Evolutionary conservation across 805 yeast genomes (phyloP), one percentile per base, ranked within the genome.

Genomic region (Peterozyma xylosa): DNA sequence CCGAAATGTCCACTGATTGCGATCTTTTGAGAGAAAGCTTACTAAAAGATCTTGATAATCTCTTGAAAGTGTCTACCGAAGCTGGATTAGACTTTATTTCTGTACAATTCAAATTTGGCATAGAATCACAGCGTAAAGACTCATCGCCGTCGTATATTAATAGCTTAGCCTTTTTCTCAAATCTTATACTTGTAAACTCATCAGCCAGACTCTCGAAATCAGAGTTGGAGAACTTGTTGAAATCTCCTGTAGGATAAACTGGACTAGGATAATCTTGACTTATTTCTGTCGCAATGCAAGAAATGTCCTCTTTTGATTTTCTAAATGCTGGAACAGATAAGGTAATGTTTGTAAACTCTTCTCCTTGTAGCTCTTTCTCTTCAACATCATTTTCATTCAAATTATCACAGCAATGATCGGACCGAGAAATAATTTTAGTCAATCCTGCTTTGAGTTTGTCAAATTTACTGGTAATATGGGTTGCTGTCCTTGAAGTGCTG

Each of bases 291-390:
- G 35, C 41, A 30, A 48, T 43, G 13, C 36, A 33, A 10, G 35
- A 11, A 9, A 46, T 32, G 15, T 39, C 48, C 10, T 29, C 39
- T 18, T 43, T 38, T 4, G 27, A 13, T 14, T 39, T 17, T 41
- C 49, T 34, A 34, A 48, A 48, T 13, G 47, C 45, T 21, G 49
- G 51, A 16, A 48, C 45, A 15, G 43, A 38, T 2, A 47, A n/a
- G 11, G 41, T 18, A 11, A 17, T 15, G 9, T 36, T 36, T 29
- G 29, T 42, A n/a, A 38, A 11, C 30, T n/a, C 36, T 15, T 39
- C 42, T 18, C 7, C 27, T 21, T 21, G 27, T 5, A 21, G 27
- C 4, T 21, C 27, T 21, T 21, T 21, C 7, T 21, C 27, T 5
- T 21, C 27, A 5, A 21, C 27, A 5, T 21, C 27, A 21, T 21